These are phyloP conservation scores for Tephrocybe rancida DNA, from an alignment of 768 basidiomycete species.

Conservation along the genomic window DNA sequence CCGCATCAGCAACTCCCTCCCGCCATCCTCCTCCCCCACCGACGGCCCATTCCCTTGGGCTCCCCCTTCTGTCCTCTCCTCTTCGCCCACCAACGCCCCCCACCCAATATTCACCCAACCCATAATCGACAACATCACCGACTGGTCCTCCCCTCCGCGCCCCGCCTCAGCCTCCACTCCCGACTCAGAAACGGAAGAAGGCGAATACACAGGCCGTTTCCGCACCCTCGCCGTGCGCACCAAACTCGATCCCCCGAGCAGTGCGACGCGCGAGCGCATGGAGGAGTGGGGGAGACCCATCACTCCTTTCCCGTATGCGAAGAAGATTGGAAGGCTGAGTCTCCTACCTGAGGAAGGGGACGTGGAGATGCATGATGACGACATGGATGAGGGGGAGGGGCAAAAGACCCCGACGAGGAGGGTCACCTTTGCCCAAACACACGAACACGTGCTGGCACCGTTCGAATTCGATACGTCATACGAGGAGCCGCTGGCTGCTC, in stretches of 20 bases:
- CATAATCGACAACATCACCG: background rate
- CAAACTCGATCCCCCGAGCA: slow-evolving; percentile 68
- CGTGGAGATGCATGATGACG: slow-evolving; percentile 20
- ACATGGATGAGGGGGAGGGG: slow-evolving; percentile 28
- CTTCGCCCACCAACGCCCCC: slow-evolving; percentile 19
- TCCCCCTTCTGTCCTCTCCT: slow-evolving; percentile 6
- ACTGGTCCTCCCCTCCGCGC: background rate
- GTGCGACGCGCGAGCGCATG: slow-evolving; percentile 48
- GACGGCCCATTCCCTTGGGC: slow-evolving; percentile 26
- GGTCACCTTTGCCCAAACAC: too few relatives aligned
- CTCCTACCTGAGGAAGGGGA: slow-evolving; percentile 20
- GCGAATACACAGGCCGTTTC: slow-evolving; percentile 73
- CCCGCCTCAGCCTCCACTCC: slow-evolving; percentile 23
- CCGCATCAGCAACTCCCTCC: slow-evolving; percentile 17
- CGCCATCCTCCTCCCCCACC: slow-evolving; percentile 20
- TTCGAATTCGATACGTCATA: background rate
- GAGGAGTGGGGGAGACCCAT: slow-evolving; percentile 70
- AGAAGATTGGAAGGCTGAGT: slow-evolving; percentile 20
- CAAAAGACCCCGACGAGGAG: slow-evolving; percentile 6
- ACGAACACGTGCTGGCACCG: background rate
- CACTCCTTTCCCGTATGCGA: slow-evolving; percentile 64
- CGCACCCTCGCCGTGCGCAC: slow-evolving; percentile 57
- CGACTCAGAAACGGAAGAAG: slow-evolving; percentile 40
- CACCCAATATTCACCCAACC: slow-evolving; percentile 27
- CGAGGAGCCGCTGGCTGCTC: too few relatives aligned